Evolutionary conservation across 768 basidiomycete genomes (phyloP).

Genomic region (Tylopilus cervinicoccineus): DNA sequence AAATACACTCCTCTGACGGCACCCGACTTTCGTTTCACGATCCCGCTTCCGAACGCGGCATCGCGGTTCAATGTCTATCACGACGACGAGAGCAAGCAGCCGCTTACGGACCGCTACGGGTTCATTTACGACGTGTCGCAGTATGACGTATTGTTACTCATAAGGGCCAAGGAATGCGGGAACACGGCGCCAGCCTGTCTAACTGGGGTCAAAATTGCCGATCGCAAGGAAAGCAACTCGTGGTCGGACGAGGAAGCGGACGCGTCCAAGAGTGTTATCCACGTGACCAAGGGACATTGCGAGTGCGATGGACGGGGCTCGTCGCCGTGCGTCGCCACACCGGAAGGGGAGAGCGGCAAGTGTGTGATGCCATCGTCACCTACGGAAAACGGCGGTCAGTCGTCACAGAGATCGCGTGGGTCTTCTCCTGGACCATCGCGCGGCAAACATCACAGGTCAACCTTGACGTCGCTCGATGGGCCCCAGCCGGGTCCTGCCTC

Average conservation of each 20-base stretch:
- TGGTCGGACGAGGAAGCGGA: conserved; percentile 68
- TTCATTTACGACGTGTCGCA: conserved; percentile 86
- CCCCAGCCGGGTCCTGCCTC: conserved; percentile 34
- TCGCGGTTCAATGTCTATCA: conserved; percentile 50
- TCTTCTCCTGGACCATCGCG: conserved; percentile 50
- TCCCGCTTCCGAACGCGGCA: conserved; percentile 54
- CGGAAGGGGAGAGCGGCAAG: conserved; percentile 10
- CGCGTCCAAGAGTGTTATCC: conserved; percentile 28
- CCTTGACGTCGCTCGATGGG: conserved; percentile 29
- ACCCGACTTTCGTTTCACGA: conserved; percentile 69
- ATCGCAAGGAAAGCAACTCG: conserved; percentile 72
- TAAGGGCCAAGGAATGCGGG: conserved; percentile 67
- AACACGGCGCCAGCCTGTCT: conserved; percentile 80
- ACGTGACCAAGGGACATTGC: conserved; percentile 40
- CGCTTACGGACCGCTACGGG: conserved; percentile 82
- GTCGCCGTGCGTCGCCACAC: background rate
- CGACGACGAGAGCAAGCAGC: conserved; percentile 49
- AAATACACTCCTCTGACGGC: conserved; percentile 71
- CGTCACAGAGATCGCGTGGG: conserved; percentile 29
- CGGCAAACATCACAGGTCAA: conserved; percentile 42
- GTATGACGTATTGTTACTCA: conserved; percentile 74
- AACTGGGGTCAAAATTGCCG: conserved; percentile 85
- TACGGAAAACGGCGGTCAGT: conserved; percentile 22
- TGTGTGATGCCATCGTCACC: conserved; percentile 12
- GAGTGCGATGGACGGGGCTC: conserved; percentile 35